Percentiles rank a stretch among this genome's conserved stretches.
phyloP scores from a whole-genome alignment of 805 yeast species.

The Saccharomyces eubayanus region DNA sequence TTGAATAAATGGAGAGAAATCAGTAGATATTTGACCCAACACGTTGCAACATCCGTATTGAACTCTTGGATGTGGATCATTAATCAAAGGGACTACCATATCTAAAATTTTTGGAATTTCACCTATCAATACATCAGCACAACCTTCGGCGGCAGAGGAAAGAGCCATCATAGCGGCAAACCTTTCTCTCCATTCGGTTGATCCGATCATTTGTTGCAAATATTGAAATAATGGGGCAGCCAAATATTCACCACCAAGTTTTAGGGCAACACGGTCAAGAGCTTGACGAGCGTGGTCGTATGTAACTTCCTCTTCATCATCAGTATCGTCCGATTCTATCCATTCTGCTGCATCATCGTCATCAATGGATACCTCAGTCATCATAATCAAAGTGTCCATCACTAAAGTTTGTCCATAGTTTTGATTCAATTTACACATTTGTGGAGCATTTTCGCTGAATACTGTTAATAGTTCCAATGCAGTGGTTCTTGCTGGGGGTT shows the following conservation, averaged over 20 bases:
- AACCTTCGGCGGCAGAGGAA: slow-evolving; percentile 95
- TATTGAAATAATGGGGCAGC: slow-evolving; percentile 82
- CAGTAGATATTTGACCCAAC: slow-evolving; percentile 93
- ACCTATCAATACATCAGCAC: slow-evolving; percentile 74
- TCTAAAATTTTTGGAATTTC: slow-evolving; percentile 79
- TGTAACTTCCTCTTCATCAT: slow-evolving; percentile 77
- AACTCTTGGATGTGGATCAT: slow-evolving; percentile 86
- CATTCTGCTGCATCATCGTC: slow-evolving; percentile 87
- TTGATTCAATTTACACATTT: slow-evolving; percentile 81
- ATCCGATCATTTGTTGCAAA: slow-evolving; percentile 72
- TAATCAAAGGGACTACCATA: slow-evolving; percentile 74
- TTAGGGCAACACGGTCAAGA: slow-evolving; percentile 82
- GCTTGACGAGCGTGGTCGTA: slow-evolving; percentile 91
- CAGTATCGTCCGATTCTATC: slow-evolving; percentile 70
- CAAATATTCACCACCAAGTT: slow-evolving; percentile 71
- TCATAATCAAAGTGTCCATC: slow-evolving; percentile 64
- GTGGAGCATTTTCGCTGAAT: slow-evolving; percentile 87
- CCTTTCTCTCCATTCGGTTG: slow-evolving; percentile 83
- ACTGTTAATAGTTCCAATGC: slow-evolving; percentile 85
- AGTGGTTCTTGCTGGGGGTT: slow-evolving; percentile 68
- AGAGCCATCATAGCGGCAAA: slow-evolving; percentile 96
- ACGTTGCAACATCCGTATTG: slow-evolving; percentile 97
- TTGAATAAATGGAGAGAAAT: slow-evolving; percentile 86
- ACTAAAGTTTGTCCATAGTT: slow-evolving; percentile 67
- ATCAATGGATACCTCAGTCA: slow-evolving; percentile 86